These are phyloP conservation scores for Globisporangium yorkense DNA, from an alignment of 352 stramenopile species.

Conservation along the genomic window DNA sequence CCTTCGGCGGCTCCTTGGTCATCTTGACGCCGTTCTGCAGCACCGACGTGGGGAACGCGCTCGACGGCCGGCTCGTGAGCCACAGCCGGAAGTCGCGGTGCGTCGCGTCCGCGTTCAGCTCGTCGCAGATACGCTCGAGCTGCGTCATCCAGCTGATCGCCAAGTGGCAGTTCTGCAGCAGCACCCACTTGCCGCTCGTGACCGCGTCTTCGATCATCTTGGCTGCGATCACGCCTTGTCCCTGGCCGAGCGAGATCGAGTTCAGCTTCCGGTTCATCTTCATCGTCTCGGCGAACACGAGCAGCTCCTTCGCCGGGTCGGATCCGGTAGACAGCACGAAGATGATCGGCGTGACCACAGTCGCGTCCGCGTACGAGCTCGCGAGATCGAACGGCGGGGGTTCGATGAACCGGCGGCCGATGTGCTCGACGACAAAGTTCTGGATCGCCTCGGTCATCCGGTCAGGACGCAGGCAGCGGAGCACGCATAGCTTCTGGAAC, in stretches of 20 bases:
- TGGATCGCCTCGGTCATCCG: conserved; percentile 71
- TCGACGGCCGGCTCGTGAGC: conserved; percentile 80
- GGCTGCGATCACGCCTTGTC: conserved; percentile 80
- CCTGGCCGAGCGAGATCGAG: conserved; percentile 89
- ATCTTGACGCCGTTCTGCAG: conserved; percentile 93
- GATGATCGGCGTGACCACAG: conserved; percentile 84
- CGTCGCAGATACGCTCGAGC: conserved; percentile 90
- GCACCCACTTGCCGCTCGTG: conserved; percentile 88
- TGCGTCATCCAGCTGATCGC: conserved; percentile 91
- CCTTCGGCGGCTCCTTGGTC: conserved; percentile 92
- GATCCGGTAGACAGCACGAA: conserved; percentile 89
- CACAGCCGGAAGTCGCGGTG: conserved; percentile 93
- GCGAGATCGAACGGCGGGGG: conserved; percentile 77
- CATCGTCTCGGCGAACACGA: conserved; percentile 81
- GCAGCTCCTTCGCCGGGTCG: conserved; percentile 85
- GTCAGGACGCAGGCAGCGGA: conserved; percentile 54
- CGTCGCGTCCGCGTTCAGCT: conserved; percentile 73
- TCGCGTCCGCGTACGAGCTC: conserved; percentile 81
- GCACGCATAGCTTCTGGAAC: conserved; percentile 52
- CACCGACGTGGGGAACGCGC: conserved; percentile 78
- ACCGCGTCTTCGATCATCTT: conserved; percentile 87
- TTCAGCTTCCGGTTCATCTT: conserved; percentile 82
- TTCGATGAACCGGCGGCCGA: conserved; percentile 81
- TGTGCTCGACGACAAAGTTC: conserved; percentile 74
- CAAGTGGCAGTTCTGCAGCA: conserved; percentile 91